Evolutionary conservation across 2,329 filamentous ascomycete species (phyloP), one percentile per base, ranked within the genome.

Genomic region (Sarocladiaceae sp.): DNA sequence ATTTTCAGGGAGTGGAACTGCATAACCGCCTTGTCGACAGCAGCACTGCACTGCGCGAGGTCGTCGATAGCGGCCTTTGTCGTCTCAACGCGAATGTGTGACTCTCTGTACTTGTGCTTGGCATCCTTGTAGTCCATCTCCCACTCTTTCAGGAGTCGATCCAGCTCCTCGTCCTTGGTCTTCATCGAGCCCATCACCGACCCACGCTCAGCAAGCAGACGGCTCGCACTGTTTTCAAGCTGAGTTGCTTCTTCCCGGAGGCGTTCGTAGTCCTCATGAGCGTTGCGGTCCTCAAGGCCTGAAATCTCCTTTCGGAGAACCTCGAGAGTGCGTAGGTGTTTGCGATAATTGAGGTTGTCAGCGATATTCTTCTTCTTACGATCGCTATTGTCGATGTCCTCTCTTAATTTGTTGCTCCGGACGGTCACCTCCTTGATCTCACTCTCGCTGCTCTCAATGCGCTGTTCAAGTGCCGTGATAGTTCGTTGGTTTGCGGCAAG

Each of bases 11-110:
- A 81, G 72, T 99, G 94, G 65, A 93, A 99, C 63, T 89, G 90
- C 90, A 99, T 97, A 63, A 99, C 95, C 44, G 94, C 95, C 64
- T 94, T 90, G 74, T 97, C 93, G 12, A 99, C 79, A 7, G 94
- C 94, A 10, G 82, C 78, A 39, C 83, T 79, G 65, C 96, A 97
- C 36, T 89, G 87, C 6, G 80, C 87, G 31, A 99, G 75, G 65
- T 99, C 94, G 53, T 96, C 90, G 52, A 96, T 89, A 2, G 91
- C 93, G 3, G 92, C 93, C 68, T 92, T 95, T 47, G 90, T 97
- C 1, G 92, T 95, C 71, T 86, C 90, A 1, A 96, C 89, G 59
- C 88, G 87, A 72, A 97, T 90, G 66, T 96, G 89, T 6, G 88
- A 82, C 71, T 96, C 86, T 60, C 90, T 90, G 71, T 92, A 97